Conservation (phyloP, 805 yeast genomes). For the Nematodospora valgi region DNA sequence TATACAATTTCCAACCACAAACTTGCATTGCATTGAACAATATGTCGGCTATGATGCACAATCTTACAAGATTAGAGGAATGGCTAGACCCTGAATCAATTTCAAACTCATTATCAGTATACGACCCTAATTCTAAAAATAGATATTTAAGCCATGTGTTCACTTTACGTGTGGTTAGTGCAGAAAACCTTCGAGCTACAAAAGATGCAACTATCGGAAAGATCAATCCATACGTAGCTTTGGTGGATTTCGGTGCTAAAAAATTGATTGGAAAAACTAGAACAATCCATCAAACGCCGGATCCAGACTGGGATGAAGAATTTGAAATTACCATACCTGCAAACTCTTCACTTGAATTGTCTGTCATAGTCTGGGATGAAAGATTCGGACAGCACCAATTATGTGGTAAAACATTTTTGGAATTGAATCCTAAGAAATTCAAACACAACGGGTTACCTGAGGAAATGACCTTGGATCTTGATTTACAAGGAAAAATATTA, state of each 20-base stretch:
- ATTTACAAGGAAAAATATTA: slow-evolving; percentile 64
- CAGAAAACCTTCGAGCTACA: slow-evolving; percentile 47
- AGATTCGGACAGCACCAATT: slow-evolving; percentile 53
- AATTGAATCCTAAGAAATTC: slow-evolving; percentile 59
- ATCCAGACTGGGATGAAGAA: slow-evolving; percentile 87
- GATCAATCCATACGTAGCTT: slow-evolving; percentile 60
- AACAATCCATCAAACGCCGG: slow-evolving; percentile 53
- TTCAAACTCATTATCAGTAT: slow-evolving; percentile 36
- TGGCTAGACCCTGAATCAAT: slow-evolving; percentile 56
- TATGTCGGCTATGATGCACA: slow-evolving; percentile 48
- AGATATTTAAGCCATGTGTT: slow-evolving; percentile 51
- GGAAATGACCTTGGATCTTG: slow-evolving; percentile 55
- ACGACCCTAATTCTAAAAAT: slow-evolving; percentile 30
- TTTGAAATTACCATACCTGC: slow-evolving; percentile 54
- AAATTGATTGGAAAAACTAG: slow-evolving; percentile 68
- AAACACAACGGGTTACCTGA: slow-evolving; percentile 67
- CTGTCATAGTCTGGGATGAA: slow-evolving; percentile 72
- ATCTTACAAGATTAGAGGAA: slow-evolving; percentile 51
- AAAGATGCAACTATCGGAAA: slow-evolving; percentile 21
- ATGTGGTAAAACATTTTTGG: slow-evolving; percentile 61
- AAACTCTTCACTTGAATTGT: slow-evolving; percentile 43
- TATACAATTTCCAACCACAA: slow-evolving; percentile 54
- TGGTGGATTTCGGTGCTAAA: slow-evolving; percentile 53
- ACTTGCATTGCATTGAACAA: slow-evolving; percentile 80
- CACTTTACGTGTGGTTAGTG: slow-evolving; percentile 59